Base-by-base conservation (phyloP, 371 early-diverging fungal species). In the Mortierella sp. region DNA sequence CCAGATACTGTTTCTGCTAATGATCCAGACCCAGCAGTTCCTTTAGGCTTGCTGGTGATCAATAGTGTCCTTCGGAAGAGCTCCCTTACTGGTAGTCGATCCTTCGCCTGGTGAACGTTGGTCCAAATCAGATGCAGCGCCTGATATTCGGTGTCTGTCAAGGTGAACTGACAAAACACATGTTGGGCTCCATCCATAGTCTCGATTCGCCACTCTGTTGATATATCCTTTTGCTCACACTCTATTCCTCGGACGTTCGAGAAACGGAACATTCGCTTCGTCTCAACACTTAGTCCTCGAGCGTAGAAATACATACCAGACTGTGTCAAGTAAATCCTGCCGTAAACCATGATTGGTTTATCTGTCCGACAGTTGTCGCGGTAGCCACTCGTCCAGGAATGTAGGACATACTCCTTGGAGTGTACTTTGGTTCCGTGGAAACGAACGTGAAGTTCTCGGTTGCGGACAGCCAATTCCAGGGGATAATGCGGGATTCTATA, bases 221-320 rank as follows among this genome's bases (percentile, higher is more conserved):
- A 73, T 24, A 81, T 81, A 28, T 81, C 83, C 62, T 70, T 81
- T 70, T 81, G 83, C 28, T 81, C 83, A 35, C 73, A 81, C 28
- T 81, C 83, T 12, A 81, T 81, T 18, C 83, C 83, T 11, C 73
- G 76, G n/a, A 81, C 73, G 1, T 66, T 55, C 14, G 83, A 81
- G 64, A 81, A 81, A 11, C 83, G 76, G 37, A 66, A 81, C 83
- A 81, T 81, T 26, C 83, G 65, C 61, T 81, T 81, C 4, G 77
- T 76, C 47, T 81, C 83, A 22, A 81, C 49, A n/a, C 83, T 81
- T 54, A 81, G 54, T 20, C 51, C 83, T 1, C 83, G 76, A 12
- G 83, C 72, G 24, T 81, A 81, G 66, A 81, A 81, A 68, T 81
- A 81, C 83, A 81, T 81, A 30, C 77, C 77, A n/a, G 83, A 76